Evolutionary conservation across 345 rosid genomes (phyloP).

Genomic region (Arabidopsis arenosa): DNA sequence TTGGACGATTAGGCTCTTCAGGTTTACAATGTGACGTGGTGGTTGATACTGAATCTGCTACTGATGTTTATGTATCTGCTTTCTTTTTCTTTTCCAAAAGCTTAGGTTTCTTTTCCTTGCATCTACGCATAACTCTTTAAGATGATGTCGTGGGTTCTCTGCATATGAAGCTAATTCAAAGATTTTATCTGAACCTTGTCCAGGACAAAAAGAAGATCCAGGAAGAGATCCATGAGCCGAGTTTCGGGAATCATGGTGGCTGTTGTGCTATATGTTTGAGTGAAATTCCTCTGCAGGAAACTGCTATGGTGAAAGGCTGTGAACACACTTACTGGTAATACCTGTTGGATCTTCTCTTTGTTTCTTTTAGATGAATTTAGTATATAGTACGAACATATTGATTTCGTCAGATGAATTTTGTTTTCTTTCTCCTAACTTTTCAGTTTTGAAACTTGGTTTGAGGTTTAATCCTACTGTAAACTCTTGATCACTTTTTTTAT

Average conservation of each 20-base stretch:
- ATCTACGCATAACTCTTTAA: neutral
- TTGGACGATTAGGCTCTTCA: slow-evolving; percentile 5
- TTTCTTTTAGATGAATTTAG: neutral
- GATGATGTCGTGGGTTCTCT: neutral
- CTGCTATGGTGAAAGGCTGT: slow-evolving; percentile 92
- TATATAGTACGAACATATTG: neutral
- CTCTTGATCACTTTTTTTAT: neutral
- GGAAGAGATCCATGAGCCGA: slow-evolving; percentile 43
- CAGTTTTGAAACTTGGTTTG: slow-evolving; percentile 10
- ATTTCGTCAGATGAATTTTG: neutral
- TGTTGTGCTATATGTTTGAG: slow-evolving; percentile 85
- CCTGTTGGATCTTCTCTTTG: neutral
- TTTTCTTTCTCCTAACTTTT: neutral
- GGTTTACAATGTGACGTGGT: neutral
- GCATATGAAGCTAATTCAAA: neutral
- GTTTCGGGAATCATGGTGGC: slow-evolving; percentile 70
- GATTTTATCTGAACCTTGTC: slow-evolving; percentile 28
- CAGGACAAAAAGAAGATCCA: slow-evolving; percentile 54
- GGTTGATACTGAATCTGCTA: slow-evolving; percentile 7
- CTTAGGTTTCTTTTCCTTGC: neutral
- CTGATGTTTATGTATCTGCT: neutral
- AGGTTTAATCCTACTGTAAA: neutral
- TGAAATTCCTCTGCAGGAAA: slow-evolving; percentile 77
- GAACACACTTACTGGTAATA: slow-evolving; percentile 95
- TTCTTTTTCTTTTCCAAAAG: neutral